Percentiles rank a stretch among this genome's conserved stretches.
Conservation (phyloP, 148 eudicot genomes). For the Suaeda aralocaspica region DNA sequence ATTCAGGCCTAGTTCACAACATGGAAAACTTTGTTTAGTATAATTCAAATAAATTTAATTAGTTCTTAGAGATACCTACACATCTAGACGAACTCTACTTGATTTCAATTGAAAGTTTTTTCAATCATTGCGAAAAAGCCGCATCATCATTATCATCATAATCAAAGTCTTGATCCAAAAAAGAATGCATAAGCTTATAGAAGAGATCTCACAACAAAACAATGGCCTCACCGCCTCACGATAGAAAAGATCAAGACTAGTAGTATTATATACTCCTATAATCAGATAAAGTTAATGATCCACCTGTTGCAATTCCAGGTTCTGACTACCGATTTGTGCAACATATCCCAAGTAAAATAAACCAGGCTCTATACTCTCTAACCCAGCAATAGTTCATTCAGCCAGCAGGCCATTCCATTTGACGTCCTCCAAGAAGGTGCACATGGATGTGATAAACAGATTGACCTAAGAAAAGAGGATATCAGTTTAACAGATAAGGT, state of each 20-base stretch:
- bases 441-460: slow-evolving; percentile 87
- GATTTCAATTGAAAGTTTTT: too few relatives aligned
- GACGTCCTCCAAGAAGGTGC: slow-evolving; percentile 93
- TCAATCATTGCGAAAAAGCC: not conserved
- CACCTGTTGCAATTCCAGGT: not conserved
- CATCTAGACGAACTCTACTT: too few relatives aligned
- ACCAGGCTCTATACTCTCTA: not conserved
- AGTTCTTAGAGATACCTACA: too few relatives aligned
- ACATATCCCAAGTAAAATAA: not conserved
- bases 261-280: not conserved
- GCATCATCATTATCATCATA: not conserved
- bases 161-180: not conserved
- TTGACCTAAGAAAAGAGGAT: slow-evolving; percentile 54
- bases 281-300: not conserved
- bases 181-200: not conserved
- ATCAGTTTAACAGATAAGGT: slow-evolving; percentile 1
- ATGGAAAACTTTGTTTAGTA: too few relatives aligned
- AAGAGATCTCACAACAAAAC: not conserved
- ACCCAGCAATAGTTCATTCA: slow-evolving; percentile 21
- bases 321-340: not conserved
- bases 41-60: too few relatives aligned
- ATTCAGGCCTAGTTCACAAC: too few relatives aligned
- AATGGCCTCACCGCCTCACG: not conserved
- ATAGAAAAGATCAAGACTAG: slow-evolving; percentile 3
- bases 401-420: slow-evolving; percentile 98